Evolutionary conservation across 73 alveolate genomes (phyloP), one percentile per base, ranked within the genome.

Genomic region (Paramecium tetraurelia): DNA sequence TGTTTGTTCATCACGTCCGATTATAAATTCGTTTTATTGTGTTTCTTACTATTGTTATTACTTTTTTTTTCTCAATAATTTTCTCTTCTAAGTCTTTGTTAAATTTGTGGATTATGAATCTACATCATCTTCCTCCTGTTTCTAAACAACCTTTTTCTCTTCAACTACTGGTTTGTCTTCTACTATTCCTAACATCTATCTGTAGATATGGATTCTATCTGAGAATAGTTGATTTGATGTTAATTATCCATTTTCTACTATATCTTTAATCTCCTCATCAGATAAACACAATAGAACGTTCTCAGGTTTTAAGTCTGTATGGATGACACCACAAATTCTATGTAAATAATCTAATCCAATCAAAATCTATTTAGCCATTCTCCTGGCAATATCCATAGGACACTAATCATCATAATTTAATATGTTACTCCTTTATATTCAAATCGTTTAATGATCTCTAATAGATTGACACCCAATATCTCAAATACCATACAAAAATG

Each of bases 401-500:
- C 70, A 44, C 90, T 80, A 80, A 80, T 4, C 11, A 31, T 22
- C 1, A 53, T 53, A 18, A 21, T 18, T 22, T 21, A 38, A 16
- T 6, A 20, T 22, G 43, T 44, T 21, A 97, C 96, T 20, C 99
- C 97, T 83, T 92, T 93, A 70, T 89, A 93, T 68, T 95, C 94
- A 86, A 89, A 89, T 80, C 97, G 86, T 80, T 98, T 98, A 63
- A 98, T 98, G 31, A 98, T 96, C 90, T 98, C 99, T 35, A 98
- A 95, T 46, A 98, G 96, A 92, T 97, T 98, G 68, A 98, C 99
- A 21, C 99, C 99, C 95, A 98, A 95, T 85, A 98, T 98, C 95
- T 99, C 99, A 94, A 98, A 99, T 44, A 98, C 99, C 99, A 99
- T 95, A 93, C 99, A 96, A 59, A 97, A 92, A 58, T 94, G 97